Percentiles rank a stretch among this genome's conserved stretches.
Conservation (phyloP, 257 asterid species). For the Striga asiatica region DNA sequence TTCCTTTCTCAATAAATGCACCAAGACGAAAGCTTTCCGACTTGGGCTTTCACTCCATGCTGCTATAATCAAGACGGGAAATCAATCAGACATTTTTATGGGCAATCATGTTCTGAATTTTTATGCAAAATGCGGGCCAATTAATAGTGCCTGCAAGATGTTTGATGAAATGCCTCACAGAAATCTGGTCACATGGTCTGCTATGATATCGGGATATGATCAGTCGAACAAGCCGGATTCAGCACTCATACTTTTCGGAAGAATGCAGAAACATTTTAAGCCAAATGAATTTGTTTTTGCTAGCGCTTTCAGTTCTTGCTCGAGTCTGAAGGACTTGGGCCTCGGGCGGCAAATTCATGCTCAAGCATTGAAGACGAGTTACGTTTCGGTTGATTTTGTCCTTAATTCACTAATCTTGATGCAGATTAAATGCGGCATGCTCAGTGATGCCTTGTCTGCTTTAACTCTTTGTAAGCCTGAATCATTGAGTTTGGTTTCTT, state of each 20-base stretch:
- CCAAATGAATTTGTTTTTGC: conserved; percentile 54
- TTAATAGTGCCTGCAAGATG: conserved; percentile 33
- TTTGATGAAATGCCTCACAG: conserved; percentile 49
- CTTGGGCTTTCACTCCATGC: conserved; percentile 50
- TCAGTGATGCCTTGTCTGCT: conserved; percentile 38
- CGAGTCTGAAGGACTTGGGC: conserved; percentile 29
- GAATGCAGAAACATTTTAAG: conserved; percentile 32
- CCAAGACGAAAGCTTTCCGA: conserved; percentile 32
- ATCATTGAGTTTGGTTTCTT: conserved; percentile 35
- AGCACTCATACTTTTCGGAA: conserved; percentile 33
- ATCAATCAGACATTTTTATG: conserved; percentile 21
- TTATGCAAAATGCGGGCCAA: conserved; percentile 57
- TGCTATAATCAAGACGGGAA: conserved; percentile 44
- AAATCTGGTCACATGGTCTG: conserved; percentile 62
- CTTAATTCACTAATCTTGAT: conserved; percentile 50
- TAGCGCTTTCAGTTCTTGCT: conserved; percentile 62
- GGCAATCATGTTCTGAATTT: conserved; percentile 52
- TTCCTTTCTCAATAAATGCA: conserved; percentile 44
- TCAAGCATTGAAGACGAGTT: conserved; percentile 38
- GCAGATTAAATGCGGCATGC: conserved; percentile 58
- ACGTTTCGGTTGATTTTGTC: conserved; percentile 37
- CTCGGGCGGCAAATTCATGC: conserved; percentile 61
- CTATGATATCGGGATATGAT: conserved; percentile 59
- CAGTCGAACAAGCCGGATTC: conserved; percentile 30
- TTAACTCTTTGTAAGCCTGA: conserved; percentile 20